Base-by-base conservation (phyloP, 2,329 filamentous ascomycete species). In the Beauveria varroae region DNA sequence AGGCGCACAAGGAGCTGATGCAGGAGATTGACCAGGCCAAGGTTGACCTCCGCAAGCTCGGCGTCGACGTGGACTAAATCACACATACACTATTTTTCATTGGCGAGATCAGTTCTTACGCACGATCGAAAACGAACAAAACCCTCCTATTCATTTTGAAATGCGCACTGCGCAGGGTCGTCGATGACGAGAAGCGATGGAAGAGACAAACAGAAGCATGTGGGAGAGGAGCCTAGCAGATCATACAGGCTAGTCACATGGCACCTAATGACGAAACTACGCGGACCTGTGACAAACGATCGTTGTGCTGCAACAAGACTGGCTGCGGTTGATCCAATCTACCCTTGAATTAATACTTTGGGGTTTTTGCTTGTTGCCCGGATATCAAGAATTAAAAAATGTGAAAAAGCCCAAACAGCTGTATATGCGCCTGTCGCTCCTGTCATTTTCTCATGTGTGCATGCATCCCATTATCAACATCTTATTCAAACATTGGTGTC, bases 1-100 rank as follows among this genome's bases (percentile, higher is more conserved):
- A 91, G 64, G 95, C 95, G 57, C 89, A 98, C 76, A 85, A 87
- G 73, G 93, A 97, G 77, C 79, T 99, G 68, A 91, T 95, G 82
- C 80, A 78, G 68, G 90, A 98, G 78, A 95, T 96, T 71, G 83
- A 91, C 65, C 68, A 86, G 74, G 91, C 91, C 65, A 88, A 89
- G 78, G 78, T 77, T 64, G 91, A 96, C 68, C 77, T 96, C 73
- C 84, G 84, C 71, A 80, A 80, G 63, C 84, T 88, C 73, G 91
- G 91, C 9, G 90, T 96, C 46, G 86, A 89, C 67, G 87, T 93
- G 63, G 89, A 96, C 79, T 87, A 79, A 78, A 68, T 16, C 34
- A 37, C 34, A 41, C 37, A 14, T 20, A 24, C 3, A 24, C 37
- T 22, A 52, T 14, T 8, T 2, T 20, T 52, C 28, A n/a, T 22